Evolutionary conservation across 495 filamentous ascomycete species (phyloP).

Genomic region (Penicillium antarcticum): DNA sequence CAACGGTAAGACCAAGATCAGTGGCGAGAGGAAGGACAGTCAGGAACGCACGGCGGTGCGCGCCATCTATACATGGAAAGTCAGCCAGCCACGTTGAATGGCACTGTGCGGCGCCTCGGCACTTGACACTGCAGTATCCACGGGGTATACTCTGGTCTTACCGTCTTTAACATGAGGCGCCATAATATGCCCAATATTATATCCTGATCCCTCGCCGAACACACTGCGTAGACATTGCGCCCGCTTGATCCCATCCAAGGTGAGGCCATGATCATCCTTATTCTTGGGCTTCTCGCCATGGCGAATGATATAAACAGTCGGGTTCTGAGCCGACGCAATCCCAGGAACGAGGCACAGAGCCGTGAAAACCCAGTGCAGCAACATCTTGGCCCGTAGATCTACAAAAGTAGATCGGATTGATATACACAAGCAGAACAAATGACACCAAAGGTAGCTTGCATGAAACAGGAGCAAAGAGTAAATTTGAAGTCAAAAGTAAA

Average conservation of each 20-base stretch:
- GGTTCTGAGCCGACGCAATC: conserved; percentile 1
- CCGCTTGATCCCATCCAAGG: conserved; percentile 36
- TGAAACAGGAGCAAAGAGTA: not conserved
- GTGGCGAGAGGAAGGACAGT: conserved; percentile 47
- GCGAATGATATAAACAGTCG: conserved; percentile 50
- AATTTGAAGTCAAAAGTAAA: not conserved
- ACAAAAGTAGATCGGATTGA: not conserved
- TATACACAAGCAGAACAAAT: not conserved
- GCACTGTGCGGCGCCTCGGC: not conserved
- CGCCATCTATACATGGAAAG: conserved; percentile 35
- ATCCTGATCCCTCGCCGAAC: conserved; percentile 39
- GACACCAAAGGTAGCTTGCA: not conserved
- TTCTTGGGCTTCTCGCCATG: conserved; percentile 51
- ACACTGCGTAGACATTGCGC: conserved; percentile 44
- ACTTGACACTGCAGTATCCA: not conserved
- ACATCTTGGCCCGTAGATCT: not conserved
- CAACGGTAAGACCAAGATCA: conserved; percentile 43
- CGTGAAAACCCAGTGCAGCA: not conserved
- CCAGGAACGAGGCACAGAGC: not conserved
- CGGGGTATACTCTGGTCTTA: conserved; percentile 8
- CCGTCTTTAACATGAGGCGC: conserved; percentile 33
- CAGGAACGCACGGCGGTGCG: conserved; percentile 41
- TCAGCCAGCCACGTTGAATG: not conserved
- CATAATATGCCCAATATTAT: conserved; percentile 48
- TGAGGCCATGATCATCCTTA: conserved; percentile 36